A percentile compares a stretch with the other conserved stretches of the same genome.
Conservation (phyloP, 768 basidiomycete species). For the Cantharellus anzutake region DNA sequence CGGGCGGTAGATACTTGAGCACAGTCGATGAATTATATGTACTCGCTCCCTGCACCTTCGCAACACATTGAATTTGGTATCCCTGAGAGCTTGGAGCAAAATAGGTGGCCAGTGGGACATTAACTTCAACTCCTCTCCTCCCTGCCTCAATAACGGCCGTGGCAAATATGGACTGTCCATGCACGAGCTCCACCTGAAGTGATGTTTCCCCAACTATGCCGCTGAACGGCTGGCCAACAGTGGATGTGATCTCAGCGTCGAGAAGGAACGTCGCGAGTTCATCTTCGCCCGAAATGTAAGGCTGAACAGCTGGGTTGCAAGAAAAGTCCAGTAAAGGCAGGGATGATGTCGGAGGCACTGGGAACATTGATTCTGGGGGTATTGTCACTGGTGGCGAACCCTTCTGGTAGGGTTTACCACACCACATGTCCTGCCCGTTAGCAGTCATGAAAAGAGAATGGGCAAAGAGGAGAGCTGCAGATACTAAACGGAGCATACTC, state of each 20-base stretch:
- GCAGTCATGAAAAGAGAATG: no score
- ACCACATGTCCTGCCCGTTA: background rate
- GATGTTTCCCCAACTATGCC: background rate
- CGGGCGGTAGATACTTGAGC: slow-evolving; percentile 15
- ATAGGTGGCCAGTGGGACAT: background rate
- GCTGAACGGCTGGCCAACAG: background rate
- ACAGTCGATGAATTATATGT: slow-evolving; percentile 26
- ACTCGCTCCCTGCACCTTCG: slow-evolving; percentile 14
- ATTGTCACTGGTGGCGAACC: slow-evolving; percentile 1
- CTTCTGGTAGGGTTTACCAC: slow-evolving; percentile 3
- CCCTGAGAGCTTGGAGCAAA: background rate
- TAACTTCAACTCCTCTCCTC: background rate
- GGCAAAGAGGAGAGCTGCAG: no score
- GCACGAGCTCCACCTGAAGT: background rate
- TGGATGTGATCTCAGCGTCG: slow-evolving; percentile 1
- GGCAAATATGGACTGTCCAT: background rate
- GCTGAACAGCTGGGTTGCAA: background rate
- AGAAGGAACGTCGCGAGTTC: background rate
- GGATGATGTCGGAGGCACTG: slow-evolving; percentile 1
- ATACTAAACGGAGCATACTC: no score
- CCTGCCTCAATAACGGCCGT: background rate
- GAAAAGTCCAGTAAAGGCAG: background rate
- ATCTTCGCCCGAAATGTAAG: slow-evolving; percentile 1
- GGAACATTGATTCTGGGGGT: background rate
- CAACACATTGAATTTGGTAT: background rate